Percentiles rank a stretch among this genome's conserved stretches.
phyloP scores from a whole-genome alignment of 352 stramenopile species.

The Phytophthora cryptogea region DNA sequence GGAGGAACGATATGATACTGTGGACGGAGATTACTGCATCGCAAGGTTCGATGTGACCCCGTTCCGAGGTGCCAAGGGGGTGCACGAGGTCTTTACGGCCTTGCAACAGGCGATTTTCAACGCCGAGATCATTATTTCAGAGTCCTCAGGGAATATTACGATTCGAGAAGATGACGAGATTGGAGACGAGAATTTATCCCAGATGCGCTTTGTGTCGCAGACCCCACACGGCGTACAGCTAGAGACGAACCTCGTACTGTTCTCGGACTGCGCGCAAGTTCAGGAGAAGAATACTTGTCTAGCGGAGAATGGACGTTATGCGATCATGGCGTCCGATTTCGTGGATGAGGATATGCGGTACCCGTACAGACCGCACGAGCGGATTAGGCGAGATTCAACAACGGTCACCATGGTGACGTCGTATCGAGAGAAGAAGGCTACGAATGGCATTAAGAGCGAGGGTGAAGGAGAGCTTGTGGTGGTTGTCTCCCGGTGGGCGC shows the following conservation, averaged over 20 bases:
- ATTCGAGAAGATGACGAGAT: conserved; percentile 77
- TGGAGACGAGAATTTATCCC: conserved; percentile 45
- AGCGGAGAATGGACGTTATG: conserved; percentile 36
- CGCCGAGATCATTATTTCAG: conserved; percentile 73
- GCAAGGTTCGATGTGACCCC: conserved; percentile 59
- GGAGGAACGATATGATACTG: conserved; percentile 52
- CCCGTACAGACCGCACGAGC: conserved; percentile 50
- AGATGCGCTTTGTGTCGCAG: conserved; percentile 53
- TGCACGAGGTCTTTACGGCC: conserved; percentile 53
- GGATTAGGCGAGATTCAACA: conserved; percentile 49
- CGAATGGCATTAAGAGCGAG: conserved; percentile 1
- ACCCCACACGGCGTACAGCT: conserved; percentile 31
- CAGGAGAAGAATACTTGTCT: conserved; percentile 1
- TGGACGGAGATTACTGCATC: conserved; percentile 52
- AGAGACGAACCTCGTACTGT: conserved; percentile 48
- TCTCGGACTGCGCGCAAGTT: conserved; percentile 32
- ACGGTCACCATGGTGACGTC: conserved; percentile 41
- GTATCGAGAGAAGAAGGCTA: conserved; percentile 22
- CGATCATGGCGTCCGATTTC: conserved; percentile 49
- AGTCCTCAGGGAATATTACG: conserved; percentile 66
- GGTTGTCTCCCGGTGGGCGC: conserved; percentile 32
- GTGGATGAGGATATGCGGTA: conserved; percentile 56
- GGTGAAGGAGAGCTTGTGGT: conserved; percentile 32
- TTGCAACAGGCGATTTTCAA: conserved; percentile 59
- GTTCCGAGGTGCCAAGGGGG: conserved; percentile 42